Evolutionary conservation across 345 rosid genomes (phyloP).

Genomic region (Acer campestre): DNA sequence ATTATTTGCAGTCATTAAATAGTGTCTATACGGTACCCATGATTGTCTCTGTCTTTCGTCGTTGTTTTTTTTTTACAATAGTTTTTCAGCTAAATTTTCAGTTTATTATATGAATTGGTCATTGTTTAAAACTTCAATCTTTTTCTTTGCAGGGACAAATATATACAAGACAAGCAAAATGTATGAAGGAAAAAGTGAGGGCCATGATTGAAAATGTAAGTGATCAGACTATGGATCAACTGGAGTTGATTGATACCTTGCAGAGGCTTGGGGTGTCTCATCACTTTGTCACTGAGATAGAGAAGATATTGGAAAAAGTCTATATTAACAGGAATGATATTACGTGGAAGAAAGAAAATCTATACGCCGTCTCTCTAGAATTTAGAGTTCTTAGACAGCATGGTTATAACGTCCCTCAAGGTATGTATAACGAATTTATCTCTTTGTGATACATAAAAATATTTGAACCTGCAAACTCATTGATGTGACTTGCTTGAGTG

Average conservation of each 20-base stretch:
- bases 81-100: background rate
- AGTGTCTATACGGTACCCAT: constrained; percentile 7
- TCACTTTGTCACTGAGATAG: constrained; percentile 11
- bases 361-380: constrained; percentile 6
- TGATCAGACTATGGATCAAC: constrained; percentile 1
- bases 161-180: background rate
- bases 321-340: background rate
- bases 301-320: background rate
- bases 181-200: background rate
- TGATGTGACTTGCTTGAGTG: too few relatives aligned
- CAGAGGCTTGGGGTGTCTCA: constrained; percentile 20
- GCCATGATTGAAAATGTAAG: background rate
- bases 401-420: background rate
- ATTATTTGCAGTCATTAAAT: constrained; percentile 3
- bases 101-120: background rate
- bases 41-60: background rate
- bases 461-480: too few relatives aligned
- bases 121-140: background rate
- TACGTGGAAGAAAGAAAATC: constrained; percentile 7
- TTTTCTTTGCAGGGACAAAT: background rate
- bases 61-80: too few relatives aligned
- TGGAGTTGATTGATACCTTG: constrained; percentile 12
- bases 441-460: too few relatives aligned
- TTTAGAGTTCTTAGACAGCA: constrained; percentile 14
- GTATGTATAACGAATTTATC: background rate